Evolutionary conservation across 164 flowering plant genomes (phyloP), one percentile per base, ranked within the genome.

Genomic region (Sedum album): DNA sequence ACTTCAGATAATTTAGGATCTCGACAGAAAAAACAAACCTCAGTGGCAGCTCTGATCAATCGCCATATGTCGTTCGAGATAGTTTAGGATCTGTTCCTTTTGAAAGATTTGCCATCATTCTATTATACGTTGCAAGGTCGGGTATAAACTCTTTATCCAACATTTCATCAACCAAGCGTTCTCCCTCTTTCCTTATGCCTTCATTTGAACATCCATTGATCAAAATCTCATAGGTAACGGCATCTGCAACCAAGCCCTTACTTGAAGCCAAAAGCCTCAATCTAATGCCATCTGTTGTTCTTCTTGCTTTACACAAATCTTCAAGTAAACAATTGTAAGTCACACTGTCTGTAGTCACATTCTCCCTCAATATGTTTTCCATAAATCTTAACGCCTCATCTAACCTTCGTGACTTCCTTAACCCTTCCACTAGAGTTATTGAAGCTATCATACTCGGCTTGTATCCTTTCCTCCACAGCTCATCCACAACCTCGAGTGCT

Each of bases 111-210:
- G 82, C 76, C 84, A 82, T 82, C 73, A 86, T 76, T 76, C 78
- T 76, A 66, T 93, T 93, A 76, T 91, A 93, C 0, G 85, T 83
- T 42, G 82, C 85, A 79, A 93, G 75, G 75, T 89, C 96, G 73
- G 88, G 85, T 62, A 93, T 77, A 72, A 83, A 82, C 35, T 81
- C 98, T 55, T 65, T 79, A 71, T 93, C 98, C 82, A 93, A 75
- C 98, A 93, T 93, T 80, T 86, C 90, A 73, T 89, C 79, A 57
- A 93, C 76, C 69, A 93, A 44, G 21, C 42, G 61, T 71, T 86
- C 82, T 38, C 93, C 95, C 62, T 91, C 96, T 73, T 80, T 79
- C 72, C 70, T 78, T 64, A 42, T 82, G 21, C 86, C 88, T 72
- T 93, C 96, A 60, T 79, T 78, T 0, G 81, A 67, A 76, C 70